Evolutionary conservation across 768 basidiomycete genomes (phyloP), one percentile per base, ranked within the genome.

Genomic region (Mycena galericulata): DNA sequence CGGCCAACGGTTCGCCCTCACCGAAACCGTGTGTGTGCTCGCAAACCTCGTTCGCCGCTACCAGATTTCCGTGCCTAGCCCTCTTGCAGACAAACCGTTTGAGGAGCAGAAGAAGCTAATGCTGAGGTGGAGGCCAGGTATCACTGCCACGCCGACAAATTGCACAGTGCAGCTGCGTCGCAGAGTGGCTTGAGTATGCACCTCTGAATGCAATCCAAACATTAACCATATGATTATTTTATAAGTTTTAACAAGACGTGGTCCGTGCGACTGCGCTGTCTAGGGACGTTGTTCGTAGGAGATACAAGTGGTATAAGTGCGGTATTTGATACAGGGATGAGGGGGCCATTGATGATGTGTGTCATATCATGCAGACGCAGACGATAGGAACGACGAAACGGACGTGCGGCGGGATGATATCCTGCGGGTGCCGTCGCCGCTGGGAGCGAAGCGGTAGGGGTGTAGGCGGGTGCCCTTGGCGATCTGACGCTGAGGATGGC

Each of bases 1-100:
- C 27, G 87, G 87, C 1, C 84, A 86, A 65, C 83, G 84, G 5
- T 87, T 87, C 57, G 83, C 86, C 1, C 67, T 82, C 10, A 76
- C 82, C 2, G 84, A 86, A 71, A 80, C 75, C 54, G 70, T 82
- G 1, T 82, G 82, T 41, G 76, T 84, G 63, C 75, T 88, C 29
- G 83, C 87, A 8, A 81, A 79, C 50, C 69, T 87, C 49, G 79
- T 83, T 8, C 80, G 81, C 27, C 76, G 73, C 45, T 87, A 85
- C 72, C 74, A 81, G 62, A 75, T 88, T 29, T 71, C 75, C 0
- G 75, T 85, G 4, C 85, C 85, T 1, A 75, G 78, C 2, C 75
- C 82, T 53, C 70, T 86, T 29, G 68, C 61, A 36, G 68, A 49
- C 1, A 74, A 75, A 50, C 60, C 79, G 1, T 71, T 77, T 9